Evolutionary conservation across 164 flowering plant genomes (phyloP), one percentile per base, ranked within the genome.

Genomic region (Chloranthus sessilifolius): DNA sequence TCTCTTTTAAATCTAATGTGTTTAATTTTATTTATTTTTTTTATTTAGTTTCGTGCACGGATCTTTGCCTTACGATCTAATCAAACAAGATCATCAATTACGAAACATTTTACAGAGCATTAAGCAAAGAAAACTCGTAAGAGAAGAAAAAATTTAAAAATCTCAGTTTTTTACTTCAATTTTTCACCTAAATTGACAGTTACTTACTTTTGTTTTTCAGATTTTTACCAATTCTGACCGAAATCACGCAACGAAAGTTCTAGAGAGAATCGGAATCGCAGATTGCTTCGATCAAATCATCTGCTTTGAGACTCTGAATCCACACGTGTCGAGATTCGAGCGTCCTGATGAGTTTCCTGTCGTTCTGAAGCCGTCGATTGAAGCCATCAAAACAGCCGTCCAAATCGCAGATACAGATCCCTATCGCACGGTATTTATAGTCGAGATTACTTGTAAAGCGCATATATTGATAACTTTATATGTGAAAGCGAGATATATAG

Each of bases 251-350:
- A 54, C 44, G 1, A 79, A 69, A 63, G 79, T 49, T 30, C 54
- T 91, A 29, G 63, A 70, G 23, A 75, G 83, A 22, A 65, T 91
- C n/a, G 91, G 83, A 46, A 26, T 91, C 19, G 63, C 54, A 12
- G 92, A 80, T 23, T 91, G 98, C 52, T 88, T 88, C 60, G 95
- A 88, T 5, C 72, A 79, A 22, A 76, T 88, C 50, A 82, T 91
- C 23, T 88, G 92, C 57, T 91, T 91, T 68, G 96, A 91, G 67
- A 83, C 98, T 0, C 66, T 91, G 54, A 91, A 91, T 28, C 98
- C 92, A 3, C 69, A 83, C 45, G 65, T 87, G 2, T 45, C 75
- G 0, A 80, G 54, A 33, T 68, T 85, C 4, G 59, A 47, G 9
- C 68, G 77, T 3, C 81, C 81, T 0, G 78, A 81, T 3, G 85